Conservation (phyloP, 1,284 basidiomycete species). For the Tremellales sp. region DNA sequence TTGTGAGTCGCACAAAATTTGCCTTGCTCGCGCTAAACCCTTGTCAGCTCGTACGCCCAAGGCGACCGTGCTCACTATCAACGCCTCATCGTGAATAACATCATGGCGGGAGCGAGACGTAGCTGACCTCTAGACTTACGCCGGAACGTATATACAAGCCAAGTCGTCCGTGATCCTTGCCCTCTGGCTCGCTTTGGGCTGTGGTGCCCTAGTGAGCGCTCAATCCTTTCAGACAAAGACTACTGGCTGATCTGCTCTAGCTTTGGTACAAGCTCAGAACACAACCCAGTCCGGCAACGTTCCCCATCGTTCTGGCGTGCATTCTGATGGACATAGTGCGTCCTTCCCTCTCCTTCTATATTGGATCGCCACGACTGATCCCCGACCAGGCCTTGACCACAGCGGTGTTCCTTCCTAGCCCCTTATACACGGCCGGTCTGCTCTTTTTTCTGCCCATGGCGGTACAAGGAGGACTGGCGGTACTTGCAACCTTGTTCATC, state of each 20-base stretch:
- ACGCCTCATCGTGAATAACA: conserved; percentile 11
- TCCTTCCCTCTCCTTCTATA: background rate
- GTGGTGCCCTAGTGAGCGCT: conserved; percentile 35
- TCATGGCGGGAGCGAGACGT: background rate
- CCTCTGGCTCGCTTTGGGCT: conserved; percentile 37
- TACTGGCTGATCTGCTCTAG: conserved; percentile 7
- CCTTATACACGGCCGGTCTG: conserved; percentile 33
- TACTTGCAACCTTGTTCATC: conserved; percentile 33
- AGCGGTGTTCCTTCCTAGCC: conserved; percentile 28
- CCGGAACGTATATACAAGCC: conserved; percentile 44
- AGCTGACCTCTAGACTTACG: conserved; percentile 26
- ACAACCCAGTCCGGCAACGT: conserved; percentile 43
- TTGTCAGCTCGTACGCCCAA: background rate
- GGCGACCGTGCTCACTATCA: conserved; percentile 14
- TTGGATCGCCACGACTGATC: too few species aligned
- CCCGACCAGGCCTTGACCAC: conserved; percentile 32
- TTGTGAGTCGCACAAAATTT: conserved; percentile 10
- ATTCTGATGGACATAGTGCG: conserved; percentile 41
- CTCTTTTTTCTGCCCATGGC: conserved; percentile 45
- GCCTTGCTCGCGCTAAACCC: background rate
- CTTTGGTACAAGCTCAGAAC: conserved; percentile 46
- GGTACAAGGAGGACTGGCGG: conserved; percentile 37
- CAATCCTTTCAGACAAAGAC: background rate
- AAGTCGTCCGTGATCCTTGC: conserved; percentile 36
- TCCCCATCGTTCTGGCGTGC: conserved; percentile 42